These are phyloP conservation scores for Oryza punctata DNA, from an alignment of 176 grass and related monocot genomes.

Conservation along the genomic window DNA sequence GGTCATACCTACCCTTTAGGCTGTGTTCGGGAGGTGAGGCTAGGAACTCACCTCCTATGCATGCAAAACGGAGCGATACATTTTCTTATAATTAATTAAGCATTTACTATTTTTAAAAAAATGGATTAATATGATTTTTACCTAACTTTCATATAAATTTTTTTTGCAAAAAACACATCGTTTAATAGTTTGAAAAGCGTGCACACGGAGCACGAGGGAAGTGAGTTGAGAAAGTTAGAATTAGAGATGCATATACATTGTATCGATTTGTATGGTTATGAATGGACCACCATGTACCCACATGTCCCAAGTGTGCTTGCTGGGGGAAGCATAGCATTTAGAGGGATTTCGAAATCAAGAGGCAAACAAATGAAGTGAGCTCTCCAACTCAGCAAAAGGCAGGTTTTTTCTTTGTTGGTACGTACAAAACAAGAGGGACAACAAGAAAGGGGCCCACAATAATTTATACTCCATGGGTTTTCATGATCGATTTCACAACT, in stretches of 20 bases:
- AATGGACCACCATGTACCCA: slow-evolving; percentile 33
- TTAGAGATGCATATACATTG: not conserved
- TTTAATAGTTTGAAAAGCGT: no score
- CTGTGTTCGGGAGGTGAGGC: no score
- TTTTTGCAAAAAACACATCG: no score
- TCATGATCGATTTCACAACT: not conserved
- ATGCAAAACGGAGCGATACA: no score
- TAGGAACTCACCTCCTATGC: no score
- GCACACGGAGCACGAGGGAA: no score
- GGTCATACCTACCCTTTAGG: not conserved
- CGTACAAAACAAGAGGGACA: slow-evolving; percentile 13
- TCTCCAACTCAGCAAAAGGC: slow-evolving; percentile 19
- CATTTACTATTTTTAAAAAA: no score
- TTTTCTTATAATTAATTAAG: no score
- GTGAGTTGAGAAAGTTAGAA: no score
- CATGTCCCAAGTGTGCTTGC: slow-evolving; percentile 29
- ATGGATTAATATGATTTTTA: no score
- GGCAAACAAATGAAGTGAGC: slow-evolving; percentile 15
- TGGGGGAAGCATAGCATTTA: slow-evolving; percentile 47
- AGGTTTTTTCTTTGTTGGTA: no score
- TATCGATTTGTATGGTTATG: not conserved
- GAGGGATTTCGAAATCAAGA: slow-evolving; percentile 22
- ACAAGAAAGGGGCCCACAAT: slow-evolving; percentile 1
- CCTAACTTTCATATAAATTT: no score
- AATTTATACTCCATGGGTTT: not conserved